A percentile compares a stretch with the other conserved stretches of the same genome.
phyloP scores from a whole-genome alignment of 2,329 filamentous ascomycete genomes.

The Alternaria novae-zelandiae region DNA sequence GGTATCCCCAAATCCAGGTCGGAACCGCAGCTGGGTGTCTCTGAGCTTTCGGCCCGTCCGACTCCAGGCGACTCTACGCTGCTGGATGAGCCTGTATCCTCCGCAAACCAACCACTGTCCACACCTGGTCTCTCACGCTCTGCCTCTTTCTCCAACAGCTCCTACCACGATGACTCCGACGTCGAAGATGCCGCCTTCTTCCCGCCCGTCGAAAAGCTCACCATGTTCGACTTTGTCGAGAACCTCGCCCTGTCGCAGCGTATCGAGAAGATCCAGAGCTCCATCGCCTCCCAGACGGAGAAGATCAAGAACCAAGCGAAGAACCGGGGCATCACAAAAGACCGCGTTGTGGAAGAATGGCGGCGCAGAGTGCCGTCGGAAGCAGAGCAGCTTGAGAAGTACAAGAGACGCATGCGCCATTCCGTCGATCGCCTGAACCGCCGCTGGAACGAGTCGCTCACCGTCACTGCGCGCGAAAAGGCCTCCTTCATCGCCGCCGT shows the following conservation, averaged over 20 bases:
- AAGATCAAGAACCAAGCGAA: slow-evolving; percentile 86
- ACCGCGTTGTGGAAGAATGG: slow-evolving; percentile 93
- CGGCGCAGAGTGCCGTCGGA: slow-evolving; percentile 82
- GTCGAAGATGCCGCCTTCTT: slow-evolving; percentile 67
- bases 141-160: slow-evolving; percentile 81
- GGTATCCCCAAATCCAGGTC: slow-evolving; percentile 32
- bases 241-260: slow-evolving; percentile 89
- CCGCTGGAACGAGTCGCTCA: slow-evolving; percentile 88
- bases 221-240: slow-evolving; percentile 90
- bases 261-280: slow-evolving; percentile 86
- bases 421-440: slow-evolving; percentile 86
- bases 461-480: slow-evolving; percentile 90
- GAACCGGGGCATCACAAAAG: slow-evolving; percentile 78
- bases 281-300: slow-evolving; percentile 80
- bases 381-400: slow-evolving; percentile 91
- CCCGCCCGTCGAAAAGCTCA: slow-evolving; percentile 86
- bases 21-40: slow-evolving; percentile 39
- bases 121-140: slow-evolving; percentile 73
- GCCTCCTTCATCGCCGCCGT: slow-evolving; percentile 94
- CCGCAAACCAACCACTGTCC: slow-evolving; percentile 51
- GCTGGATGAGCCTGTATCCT: slow-evolving; percentile 54
- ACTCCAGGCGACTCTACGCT: slow-evolving; percentile 36
- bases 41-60: slow-evolving; percentile 30
- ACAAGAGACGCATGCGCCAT: slow-evolving; percentile 82
- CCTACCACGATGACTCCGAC: slow-evolving; percentile 87